Base-by-base conservation (phyloP, 768 basidiomycete species). In the Tylopilus sp. region DNA sequence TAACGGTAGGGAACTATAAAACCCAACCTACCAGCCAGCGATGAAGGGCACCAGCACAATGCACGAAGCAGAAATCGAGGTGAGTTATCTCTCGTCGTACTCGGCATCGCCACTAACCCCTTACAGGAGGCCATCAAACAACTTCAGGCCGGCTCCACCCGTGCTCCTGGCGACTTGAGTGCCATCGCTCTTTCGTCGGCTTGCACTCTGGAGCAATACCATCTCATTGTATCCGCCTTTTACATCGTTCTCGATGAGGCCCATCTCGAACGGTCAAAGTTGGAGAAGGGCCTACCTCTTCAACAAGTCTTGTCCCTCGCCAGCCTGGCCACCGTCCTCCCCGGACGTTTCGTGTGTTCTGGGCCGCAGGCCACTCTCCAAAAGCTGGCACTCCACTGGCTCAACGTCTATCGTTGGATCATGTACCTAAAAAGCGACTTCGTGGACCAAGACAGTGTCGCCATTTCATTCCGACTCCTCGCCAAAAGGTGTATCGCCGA, bases 341-440 rank as follows among this genome's bases (percentile, higher is more conserved):
- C 44, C 11, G 39, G 40, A 6, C 52, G 50, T n/a, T 20, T 18
- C 17, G 26, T 28, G 30, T 36, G n/a, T 28, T 26, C 56, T 21
- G 54, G 13, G n/a, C 44, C 8, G 23, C 41, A 36, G 9, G 21
- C 40, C 33, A 41, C 49, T 3, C 20, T 58, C 33, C 48, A 44
- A 12, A 39, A 30, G 9, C 38, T 68, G n/a, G 30, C 21, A 26
- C 28, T 3, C 21, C 60, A 51, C 42, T 69, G 65, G 65, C 10
- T 15, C 25, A 18, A 47, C 11, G 49, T 67, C 26, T 58, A 48
- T 17, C 48, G 22, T 18, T 67, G 66, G 66, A 48, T 67, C 40
- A n/a, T 69, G 20, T 60, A 62, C 45, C 47, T 67, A 12, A 64
- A 62, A 43, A 40, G 1, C 21, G 55, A 58, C 18, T 65, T 57